Conservation (phyloP, 805 yeast genomes). For the Sugiyamaella boreocaroliniensis region DNA sequence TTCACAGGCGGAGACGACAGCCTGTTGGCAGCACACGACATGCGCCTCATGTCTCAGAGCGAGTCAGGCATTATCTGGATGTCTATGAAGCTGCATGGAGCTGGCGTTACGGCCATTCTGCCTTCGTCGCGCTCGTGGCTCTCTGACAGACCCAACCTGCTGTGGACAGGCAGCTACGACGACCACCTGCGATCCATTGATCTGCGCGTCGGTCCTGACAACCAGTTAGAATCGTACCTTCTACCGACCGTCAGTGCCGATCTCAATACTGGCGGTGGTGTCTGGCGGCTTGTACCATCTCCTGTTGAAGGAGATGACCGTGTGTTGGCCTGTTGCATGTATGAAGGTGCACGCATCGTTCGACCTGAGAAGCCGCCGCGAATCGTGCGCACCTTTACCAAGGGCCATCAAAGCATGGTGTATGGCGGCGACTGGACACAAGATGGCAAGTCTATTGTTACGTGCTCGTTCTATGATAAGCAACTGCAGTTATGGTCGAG, state of each 20-base stretch:
- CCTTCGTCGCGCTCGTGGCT: conserved; percentile 43
- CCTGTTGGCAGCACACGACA: conserved; percentile 65
- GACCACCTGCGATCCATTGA: conserved; percentile 68
- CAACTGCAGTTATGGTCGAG: conserved; percentile 68
- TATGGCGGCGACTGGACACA: conserved; percentile 88
- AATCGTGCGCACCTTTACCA: conserved; percentile 15
- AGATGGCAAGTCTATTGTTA: conserved; percentile 46
- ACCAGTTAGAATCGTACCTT: conserved; percentile 36
- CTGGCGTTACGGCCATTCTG: conserved; percentile 84
- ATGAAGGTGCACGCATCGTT: conserved; percentile 80
- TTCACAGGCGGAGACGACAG: conserved; percentile 88
- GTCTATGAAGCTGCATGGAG: conserved; percentile 60
- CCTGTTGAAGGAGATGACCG: conserved; percentile 36
- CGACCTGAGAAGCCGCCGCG: conserved; percentile 30
- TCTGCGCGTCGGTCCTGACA: conserved; percentile 46
- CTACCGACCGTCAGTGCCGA: conserved; percentile 42
- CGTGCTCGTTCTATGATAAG: conserved; percentile 89
- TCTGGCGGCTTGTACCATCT: conserved; percentile 80
- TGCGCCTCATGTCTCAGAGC: conserved; percentile 33
- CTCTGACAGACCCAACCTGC: conserved; percentile 36
- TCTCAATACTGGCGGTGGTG: conserved; percentile 79
- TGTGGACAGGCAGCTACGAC: conserved; percentile 92
- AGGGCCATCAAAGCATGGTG: conserved; percentile 84
- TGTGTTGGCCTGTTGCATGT: conserved; percentile 85
- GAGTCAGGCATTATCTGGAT: conserved; percentile 23